Evolutionary conservation across 306 rosid genomes (phyloP).

Genomic region (Fragaria ananassa): DNA sequence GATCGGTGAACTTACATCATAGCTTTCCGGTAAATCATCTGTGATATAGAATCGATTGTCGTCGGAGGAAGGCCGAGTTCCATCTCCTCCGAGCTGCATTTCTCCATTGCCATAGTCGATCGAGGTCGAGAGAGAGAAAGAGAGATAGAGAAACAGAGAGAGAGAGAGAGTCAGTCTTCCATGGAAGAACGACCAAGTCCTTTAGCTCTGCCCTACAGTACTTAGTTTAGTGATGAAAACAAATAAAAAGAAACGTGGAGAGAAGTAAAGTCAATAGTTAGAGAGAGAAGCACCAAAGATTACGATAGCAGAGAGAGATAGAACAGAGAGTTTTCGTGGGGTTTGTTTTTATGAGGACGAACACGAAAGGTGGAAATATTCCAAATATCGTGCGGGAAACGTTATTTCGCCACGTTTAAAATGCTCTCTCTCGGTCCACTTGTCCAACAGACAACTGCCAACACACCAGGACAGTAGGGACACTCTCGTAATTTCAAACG

Average conservation of each 20-base stretch:
- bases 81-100: neutral
- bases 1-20: neutral
- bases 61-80: conserved; percentile 1
- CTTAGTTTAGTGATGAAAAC: neutral
- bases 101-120: neutral
- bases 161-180: conserved; percentile 1
- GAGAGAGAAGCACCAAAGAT: neutral
- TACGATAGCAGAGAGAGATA: neutral
- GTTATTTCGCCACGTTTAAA: neutral
- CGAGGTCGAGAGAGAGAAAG: neutral
- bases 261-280: neutral
- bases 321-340: neutral
- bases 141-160: neutral
- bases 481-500: neutral
- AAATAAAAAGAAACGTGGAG: neutral
- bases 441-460: neutral
- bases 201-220: neutral
- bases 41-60: conserved; percentile 1
- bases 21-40: neutral
- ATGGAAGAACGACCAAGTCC: neutral
- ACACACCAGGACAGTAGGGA: neutral
- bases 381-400: neutral
- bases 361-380: neutral
- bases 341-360: neutral
- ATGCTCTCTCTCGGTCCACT: neutral